Evolutionary conservation across 441 rosid genomes (phyloP), one percentile per base, ranked within the genome.

Genomic region (Erodium trifolium): DNA sequence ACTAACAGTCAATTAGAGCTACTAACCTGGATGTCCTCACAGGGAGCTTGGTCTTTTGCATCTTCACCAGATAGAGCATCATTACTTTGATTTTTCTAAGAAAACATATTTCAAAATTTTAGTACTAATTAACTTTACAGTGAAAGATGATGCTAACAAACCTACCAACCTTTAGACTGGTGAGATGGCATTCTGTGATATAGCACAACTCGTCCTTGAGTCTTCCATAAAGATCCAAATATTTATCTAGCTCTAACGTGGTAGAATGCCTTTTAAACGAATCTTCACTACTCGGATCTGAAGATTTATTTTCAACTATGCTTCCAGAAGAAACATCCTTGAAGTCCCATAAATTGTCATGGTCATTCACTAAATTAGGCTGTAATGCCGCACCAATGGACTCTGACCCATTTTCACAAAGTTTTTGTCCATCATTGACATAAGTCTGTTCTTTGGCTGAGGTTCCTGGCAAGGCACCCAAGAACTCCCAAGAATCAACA

Each of bases 401-500:
- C 23, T 19, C 39, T 6, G 49, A 27, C 49, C 47, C 34, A 34
- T 23, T 23, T 23, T 23, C 27, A 23, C 27, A 23, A 23, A 23
- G 27, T 23, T 23, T 23, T 23, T 23, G 27, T 23, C 27, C 27
- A 23, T 23, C 27, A 23, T 43, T 63, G 14, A 17, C 55, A 27
- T 66, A 51, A 47, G 55, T 66, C 72, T 68, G 84, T 60, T 68
- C 68, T 78, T 73, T 81, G 71, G 68, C 72, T 67, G 13, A 4
- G 37, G 70, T 66, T 70, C 74, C 83, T 63, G 77, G 39, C 74
- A 75, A 10, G 41, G 87, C 83, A 78, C 63, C 85, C 78, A 84
- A 81, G 79, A 87, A 89, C 68, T 83, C 87, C 95, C 92, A 89
- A 47, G 85, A 73, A 78, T 81, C 84, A 75, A 81, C 86, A 76